Base-by-base conservation (phyloP, 352 stramenopile species). In the Pythium dissotocum region DNA sequence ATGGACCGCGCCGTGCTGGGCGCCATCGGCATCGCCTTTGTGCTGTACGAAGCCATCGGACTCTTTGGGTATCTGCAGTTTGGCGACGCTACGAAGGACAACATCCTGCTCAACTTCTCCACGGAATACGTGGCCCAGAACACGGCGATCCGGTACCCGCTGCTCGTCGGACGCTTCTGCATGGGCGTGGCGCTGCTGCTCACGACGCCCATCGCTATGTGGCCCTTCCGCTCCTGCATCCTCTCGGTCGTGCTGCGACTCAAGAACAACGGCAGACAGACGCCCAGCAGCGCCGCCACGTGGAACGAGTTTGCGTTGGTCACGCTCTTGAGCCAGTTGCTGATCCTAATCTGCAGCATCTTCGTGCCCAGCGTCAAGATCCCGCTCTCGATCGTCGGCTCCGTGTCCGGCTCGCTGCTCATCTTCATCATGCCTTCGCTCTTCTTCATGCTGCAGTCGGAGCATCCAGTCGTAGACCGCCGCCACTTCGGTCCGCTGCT, bases 361-460 rank as follows among this genome's bases (percentile, higher is more conserved):
- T 90, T 93, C 63, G 83, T 91, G 59, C 85, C 83, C 67, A 88
- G 69, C 2, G 82, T 91, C 61, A 93, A 91, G 71, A 90, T 91
- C 57, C 82, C 85, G 49, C 62, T 93, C 36, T 90, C 81, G 58
- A 93, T 93, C 64, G 85, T 93, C 26, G 85, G 85, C 35, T 90
- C 81, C 6, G 83, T 88, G 38, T 88, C 82, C 2, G 83, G 85
- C n/a, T 93, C 85, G 62, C 63, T 93, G 33, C 64, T 93, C 56
- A 93, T 93, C 63, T 91, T 91, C 70, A 84, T 93, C 63, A 86
- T 93, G 81, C 83, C 85, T 48, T 82, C 85, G 40, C 71, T 93
- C 54, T 93, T 91, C 68, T 93, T 75, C 76, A 73, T 91, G 70
- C 63, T 93, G 63, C 85, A 88, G 65, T 78, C 77, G 21, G 69